Base-by-base conservation (phyloP, 2,329 filamentous ascomycete genomes). In the Exophiala sp. region DNA sequence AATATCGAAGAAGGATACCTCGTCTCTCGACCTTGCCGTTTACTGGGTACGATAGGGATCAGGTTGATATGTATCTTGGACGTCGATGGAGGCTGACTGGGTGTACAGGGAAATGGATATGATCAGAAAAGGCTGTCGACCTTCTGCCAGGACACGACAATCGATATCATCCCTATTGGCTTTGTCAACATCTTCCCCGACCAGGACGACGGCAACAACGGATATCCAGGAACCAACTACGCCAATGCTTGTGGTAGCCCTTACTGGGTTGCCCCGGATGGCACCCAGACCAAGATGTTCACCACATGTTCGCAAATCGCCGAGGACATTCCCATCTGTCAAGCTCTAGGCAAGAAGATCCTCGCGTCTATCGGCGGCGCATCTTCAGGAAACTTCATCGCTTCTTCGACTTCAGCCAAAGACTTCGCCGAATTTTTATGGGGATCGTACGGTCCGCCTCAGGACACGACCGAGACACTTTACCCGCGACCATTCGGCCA, bases 291-390 rank as follows among this genome's bases (percentile, higher is more conserved):
- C 4, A 45, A 66, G 2, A 66, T 79, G 24, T 66, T 73, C 19
- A 65, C 58, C 0, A 62, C 62, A 43, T 78, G 76, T 52, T 64
- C 66, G 35, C 62, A 69, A 43, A 69, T 79, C 34, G 63, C 57
- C 19, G 65, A 68, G 27, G 70, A 73, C 55, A 78, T 79, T 56
- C 64, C 63, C 14, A 66, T 73, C 8, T 90, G 85, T 67, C 85
- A 89, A 64, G 58, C 66, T 11, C 67, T 80, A 53, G 77, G 77
- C 55, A 89, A 88, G 68, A 86, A 83, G 1, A 82, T 89, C 57
- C 64, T 87, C 38, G 73, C 89, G 8, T 88, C 85, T 2, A 73
- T 89, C 38, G 85, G 84, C 14, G 85, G 86, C 24, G 80, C 80
- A 2, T 83, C 82, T 1, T 86, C 72, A 14, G 82, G 86, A 64